Conservation (phyloP, 2,329 filamentous ascomycete species). For the Fusarium sp. region DNA sequence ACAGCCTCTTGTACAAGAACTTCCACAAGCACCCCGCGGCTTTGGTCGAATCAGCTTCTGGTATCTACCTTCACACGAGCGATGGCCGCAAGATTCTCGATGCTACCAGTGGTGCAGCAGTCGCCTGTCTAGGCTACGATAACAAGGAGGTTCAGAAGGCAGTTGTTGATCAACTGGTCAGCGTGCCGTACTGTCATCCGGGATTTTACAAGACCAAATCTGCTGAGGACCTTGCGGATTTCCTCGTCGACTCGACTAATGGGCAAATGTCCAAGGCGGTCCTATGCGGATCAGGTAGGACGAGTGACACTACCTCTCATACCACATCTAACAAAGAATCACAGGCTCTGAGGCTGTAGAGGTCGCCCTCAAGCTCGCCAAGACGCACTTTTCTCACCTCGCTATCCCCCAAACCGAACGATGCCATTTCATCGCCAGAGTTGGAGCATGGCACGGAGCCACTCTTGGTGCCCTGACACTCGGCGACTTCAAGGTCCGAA, state of each 20-base stretch:
- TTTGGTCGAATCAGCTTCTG: conserved; percentile 27
- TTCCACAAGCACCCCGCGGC: conserved; percentile 37
- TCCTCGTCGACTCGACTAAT: conserved; percentile 33
- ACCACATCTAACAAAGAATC: accelerated
- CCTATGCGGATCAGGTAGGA: conserved; percentile 33
- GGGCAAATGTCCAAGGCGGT: conserved; percentile 35
- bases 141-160: conserved; percentile 38
- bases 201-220: conserved; percentile 37
- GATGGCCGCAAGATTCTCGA: conserved; percentile 38
- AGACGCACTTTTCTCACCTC: conserved; percentile 30
- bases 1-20: conserved; percentile 40
- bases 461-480: conserved; percentile 33
- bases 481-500: conserved; percentile 34
- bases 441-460: conserved; percentile 31
- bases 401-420: conserved; percentile 28
- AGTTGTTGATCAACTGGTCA: conserved; percentile 29
- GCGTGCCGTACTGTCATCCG: conserved; percentile 33
- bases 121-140: conserved; percentile 36
- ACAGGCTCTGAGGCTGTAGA: conserved; percentile 36
- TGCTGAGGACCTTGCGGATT: conserved; percentile 29
- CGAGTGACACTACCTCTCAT: not conserved
- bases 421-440: conserved; percentile 30
- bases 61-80: conserved; percentile 33
- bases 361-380: conserved; percentile 35
- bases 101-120: conserved; percentile 38